A percentile compares a stretch with the other conserved stretches of the same genome.
phyloP scores from a whole-genome alignment of 176 grass and related monocot species.

The Rhynchospora tenuis region DNA sequence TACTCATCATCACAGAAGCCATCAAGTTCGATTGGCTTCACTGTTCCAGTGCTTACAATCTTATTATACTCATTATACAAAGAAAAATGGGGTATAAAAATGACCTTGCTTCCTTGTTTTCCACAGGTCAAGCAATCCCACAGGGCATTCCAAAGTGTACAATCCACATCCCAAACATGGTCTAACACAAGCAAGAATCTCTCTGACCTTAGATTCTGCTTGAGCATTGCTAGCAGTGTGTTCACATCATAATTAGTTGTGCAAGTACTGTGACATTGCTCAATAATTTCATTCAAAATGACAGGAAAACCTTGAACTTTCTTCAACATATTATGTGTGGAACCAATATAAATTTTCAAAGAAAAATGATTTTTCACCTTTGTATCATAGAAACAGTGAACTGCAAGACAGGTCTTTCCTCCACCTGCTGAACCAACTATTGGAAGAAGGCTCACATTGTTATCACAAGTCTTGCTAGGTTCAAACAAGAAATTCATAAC shows the following conservation, averaged over 20 bases:
- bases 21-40: conserved; percentile 2
- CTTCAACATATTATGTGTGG: neutral
- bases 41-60: neutral
- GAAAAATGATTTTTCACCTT: conserved; percentile 28
- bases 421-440: conserved; percentile 1
- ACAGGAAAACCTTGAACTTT: neutral
- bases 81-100: neutral
- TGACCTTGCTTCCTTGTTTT: conserved; percentile 6
- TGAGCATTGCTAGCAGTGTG: neutral
- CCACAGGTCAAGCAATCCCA: neutral
- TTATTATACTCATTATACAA: neutral
- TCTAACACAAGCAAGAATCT: conserved; percentile 22
- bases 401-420: conserved; percentile 36
- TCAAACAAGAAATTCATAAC: neutral
- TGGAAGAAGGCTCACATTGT: neutral
- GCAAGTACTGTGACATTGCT: neutral
- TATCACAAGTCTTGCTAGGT: neutral
- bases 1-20: conserved; percentile 6
- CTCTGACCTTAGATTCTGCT: neutral
- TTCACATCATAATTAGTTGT: neutral
- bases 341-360: neutral
- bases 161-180: neutral
- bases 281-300: neutral
- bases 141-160: neutral
- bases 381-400: conserved; percentile 27